Percentiles rank a stretch among this genome's conserved stretches.
phyloP scores from a whole-genome alignment of 345 rosid species.

The Eucalyptus sp. region DNA sequence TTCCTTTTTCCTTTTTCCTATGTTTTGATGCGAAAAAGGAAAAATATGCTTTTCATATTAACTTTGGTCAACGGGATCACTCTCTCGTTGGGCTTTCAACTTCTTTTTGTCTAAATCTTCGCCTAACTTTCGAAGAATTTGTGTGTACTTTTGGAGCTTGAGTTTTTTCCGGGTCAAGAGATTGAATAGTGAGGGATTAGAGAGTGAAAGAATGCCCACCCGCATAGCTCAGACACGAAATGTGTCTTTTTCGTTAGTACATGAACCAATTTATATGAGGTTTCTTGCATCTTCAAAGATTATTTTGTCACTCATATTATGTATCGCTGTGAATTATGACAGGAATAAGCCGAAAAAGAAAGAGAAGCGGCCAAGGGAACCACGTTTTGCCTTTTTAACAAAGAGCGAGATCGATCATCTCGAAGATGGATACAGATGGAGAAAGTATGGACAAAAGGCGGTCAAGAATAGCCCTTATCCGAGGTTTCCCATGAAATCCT shows the following conservation, averaged over 20 bases:
- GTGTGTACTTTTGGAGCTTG: neutral
- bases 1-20: neutral
- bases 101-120: neutral
- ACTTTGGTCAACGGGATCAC: neutral
- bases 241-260: neutral
- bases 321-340: neutral
- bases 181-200: neutral
- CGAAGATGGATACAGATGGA: conserved; percentile 7
- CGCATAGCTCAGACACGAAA: neutral
- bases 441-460: conserved; percentile 4
- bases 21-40: neutral
- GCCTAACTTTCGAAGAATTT: neutral
- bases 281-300: neutral
- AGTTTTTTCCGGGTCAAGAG: neutral
- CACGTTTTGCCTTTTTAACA: neutral
- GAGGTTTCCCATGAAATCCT: neutral
- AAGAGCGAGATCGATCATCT: conserved; percentile 6
- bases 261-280: neutral
- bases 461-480: conserved; percentile 9
- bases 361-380: neutral
- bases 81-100: neutral
- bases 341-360: conserved; percentile 1
- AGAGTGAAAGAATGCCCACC: neutral
- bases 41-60: neutral
- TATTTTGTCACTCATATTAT: neutral